A percentile compares a stretch with the other conserved stretches of the same genome.
phyloP scores from a whole-genome alignment of 2,329 filamentous ascomycete genomes.

The Alternaria rosae region DNA sequence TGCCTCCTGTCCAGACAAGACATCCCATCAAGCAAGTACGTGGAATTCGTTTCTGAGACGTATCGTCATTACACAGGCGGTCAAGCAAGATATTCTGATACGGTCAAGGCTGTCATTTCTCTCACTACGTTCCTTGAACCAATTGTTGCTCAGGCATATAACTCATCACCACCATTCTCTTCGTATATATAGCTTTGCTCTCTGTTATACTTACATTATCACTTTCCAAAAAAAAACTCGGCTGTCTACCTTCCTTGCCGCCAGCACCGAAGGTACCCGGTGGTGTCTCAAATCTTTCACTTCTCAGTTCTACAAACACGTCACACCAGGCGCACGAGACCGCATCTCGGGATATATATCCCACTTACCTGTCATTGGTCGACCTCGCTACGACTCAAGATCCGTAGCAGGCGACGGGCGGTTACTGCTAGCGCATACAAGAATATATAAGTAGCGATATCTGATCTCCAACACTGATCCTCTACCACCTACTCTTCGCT shows the following conservation, averaged over 20 bases:
- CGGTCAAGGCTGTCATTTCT: neutral
- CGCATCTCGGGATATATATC: neutral
- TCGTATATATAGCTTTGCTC: neutral
- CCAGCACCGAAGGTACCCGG: neutral
- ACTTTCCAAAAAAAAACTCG: neutral
- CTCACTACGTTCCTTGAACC: neutral
- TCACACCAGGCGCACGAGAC: neutral
- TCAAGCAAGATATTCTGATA: neutral
- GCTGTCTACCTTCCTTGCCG: neutral
- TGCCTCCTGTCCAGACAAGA: neutral
- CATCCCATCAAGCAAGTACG: neutral
- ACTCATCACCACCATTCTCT: neutral
- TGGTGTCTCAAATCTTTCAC: constrained; percentile 6
- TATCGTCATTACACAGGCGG: neutral
- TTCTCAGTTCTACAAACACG: neutral
- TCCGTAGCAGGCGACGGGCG: neutral
- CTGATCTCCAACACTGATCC: neutral
- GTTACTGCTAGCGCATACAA: neutral
- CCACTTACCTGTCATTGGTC: neutral
- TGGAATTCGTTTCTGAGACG: neutral
- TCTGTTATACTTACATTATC: neutral
- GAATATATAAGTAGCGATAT: neutral
- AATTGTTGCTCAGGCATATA: neutral
- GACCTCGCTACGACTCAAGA: neutral
- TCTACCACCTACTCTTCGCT: neutral